These are phyloP conservation scores for Rhynchospora breviuscula DNA, from an alignment of 176 grass and related monocot genomes.

Conservation along the genomic window DNA sequence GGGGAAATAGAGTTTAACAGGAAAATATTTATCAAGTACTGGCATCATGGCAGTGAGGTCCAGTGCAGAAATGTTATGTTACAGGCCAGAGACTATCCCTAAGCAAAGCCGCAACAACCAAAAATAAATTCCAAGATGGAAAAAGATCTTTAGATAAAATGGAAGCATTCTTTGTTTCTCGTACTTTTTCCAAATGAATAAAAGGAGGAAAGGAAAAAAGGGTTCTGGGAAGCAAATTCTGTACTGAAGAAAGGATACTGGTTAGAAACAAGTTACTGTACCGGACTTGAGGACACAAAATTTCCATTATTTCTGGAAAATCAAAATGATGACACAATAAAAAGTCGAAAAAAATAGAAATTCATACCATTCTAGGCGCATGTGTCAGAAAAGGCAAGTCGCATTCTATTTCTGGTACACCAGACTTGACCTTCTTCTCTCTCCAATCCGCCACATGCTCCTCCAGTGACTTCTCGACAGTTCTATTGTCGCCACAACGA, in stretches of 20 bases:
- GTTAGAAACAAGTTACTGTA: not conserved
- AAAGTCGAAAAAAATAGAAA: not conserved
- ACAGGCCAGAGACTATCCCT: not conserved
- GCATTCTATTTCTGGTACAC: not conserved
- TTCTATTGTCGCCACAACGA: not conserved
- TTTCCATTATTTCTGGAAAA: not conserved
- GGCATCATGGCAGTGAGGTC: not conserved
- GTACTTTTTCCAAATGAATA: not conserved
- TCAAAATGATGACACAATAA: not conserved
- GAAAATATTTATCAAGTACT: not conserved
- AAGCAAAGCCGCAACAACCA: not conserved
- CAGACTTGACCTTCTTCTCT: conserved; percentile 11
- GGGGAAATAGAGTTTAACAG: not conserved
- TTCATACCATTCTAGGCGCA: conserved; percentile 12
- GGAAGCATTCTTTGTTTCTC: not conserved
- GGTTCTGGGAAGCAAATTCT: not conserved
- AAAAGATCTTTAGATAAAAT: not conserved
- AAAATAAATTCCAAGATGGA: not conserved
- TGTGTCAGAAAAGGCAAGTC: conserved; percentile 20
- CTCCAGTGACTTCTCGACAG: not conserved
- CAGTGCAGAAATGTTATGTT: not conserved
- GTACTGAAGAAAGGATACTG: not conserved
- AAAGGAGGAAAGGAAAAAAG: not conserved
- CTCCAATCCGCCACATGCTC: not conserved
- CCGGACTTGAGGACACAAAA: not conserved